Evolutionary conservation across 768 basidiomycete genomes (phyloP), one percentile per base, ranked within the genome.

Genomic region (Hypholoma sublateritium): DNA sequence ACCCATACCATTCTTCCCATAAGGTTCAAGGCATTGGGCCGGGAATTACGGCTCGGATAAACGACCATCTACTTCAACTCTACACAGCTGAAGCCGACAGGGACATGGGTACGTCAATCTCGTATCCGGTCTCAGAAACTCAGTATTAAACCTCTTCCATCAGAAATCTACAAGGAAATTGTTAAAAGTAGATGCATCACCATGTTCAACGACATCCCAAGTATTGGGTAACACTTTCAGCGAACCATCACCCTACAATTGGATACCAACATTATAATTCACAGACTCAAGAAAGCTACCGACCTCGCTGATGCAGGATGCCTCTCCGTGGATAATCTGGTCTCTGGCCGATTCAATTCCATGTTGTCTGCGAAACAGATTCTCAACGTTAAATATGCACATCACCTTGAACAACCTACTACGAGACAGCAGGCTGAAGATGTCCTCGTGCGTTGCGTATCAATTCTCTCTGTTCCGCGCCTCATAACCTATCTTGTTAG

Each of bases 241-340:
- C 28, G n/a, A 24, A 19, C 35, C 53, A 39, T 14, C 25, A 44
- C 12, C n/a, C n/a, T 50, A 42, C 35, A 44, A 44, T 28, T 39
- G 21, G 45, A 17, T 57, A 44, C 42, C 35, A 37, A 55, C 25
- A 28, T 41, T 36, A 52, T 37, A 51, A 45, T 16, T 49, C 43
- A 66, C 51, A 77, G 73, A 19, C 61, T 62, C 52, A 64, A 57
- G 16, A 73, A 67, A 19, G 83, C 83, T 8, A 67, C 71, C 35
- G 63, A 73, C n/a, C 74, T 88, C 2, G 74, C 80, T 39, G 72
- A 75, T 5, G 79, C 77, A 5, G 87, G 87, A 4, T 84, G 82
- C 57, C 67, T 53, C 51, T 72, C 73, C 1, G 17, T 80, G 22
- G 70, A 69, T 17, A 77, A 83, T 51, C 68, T 87, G 22, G 63